Conservation (phyloP, 2,329 filamentous ascomycete species). For the Epichloe glyceriae region DNA sequence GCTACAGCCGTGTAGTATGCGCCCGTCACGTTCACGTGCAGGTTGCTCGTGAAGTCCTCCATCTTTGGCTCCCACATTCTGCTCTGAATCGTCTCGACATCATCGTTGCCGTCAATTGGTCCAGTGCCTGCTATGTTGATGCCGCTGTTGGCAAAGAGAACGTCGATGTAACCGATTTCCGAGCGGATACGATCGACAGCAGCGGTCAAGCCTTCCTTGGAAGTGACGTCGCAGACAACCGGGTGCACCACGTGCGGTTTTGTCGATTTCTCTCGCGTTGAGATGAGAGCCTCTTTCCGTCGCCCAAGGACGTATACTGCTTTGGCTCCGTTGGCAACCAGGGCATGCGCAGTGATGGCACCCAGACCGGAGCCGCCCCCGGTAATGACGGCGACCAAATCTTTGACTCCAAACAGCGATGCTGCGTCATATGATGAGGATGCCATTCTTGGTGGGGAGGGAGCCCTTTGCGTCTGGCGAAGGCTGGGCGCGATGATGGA, state of each 20-base stretch:
- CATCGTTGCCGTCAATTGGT: not conserved
- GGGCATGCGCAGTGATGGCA: conserved; percentile 37
- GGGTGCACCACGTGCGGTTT: conserved; percentile 20
- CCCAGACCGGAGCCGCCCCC: conserved; percentile 45
- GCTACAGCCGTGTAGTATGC: conserved; percentile 34
- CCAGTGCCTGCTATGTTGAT: conserved; percentile 3
- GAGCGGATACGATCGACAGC: conserved; percentile 43
- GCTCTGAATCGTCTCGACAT: conserved; percentile 8
- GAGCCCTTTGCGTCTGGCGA: too few relatives aligned
- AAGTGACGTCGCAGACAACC: conserved; percentile 28
- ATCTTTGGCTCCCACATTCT: conserved; percentile 24
- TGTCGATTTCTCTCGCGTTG: conserved; percentile 9
- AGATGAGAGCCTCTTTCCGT: conserved; percentile 20
- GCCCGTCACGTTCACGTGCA: conserved; percentile 44
- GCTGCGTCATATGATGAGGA: conserved; percentile 8
- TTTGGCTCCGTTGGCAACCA: conserved; percentile 14
- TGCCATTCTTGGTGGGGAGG: conserved; percentile 2
- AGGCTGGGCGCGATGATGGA: too few relatives aligned
- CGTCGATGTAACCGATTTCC: conserved; percentile 47
- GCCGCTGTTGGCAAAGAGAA: conserved; percentile 52
- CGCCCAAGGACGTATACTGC: conserved; percentile 30
- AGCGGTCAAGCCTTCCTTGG: conserved; percentile 37
- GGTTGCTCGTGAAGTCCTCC: conserved; percentile 43
- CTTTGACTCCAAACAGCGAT: conserved; percentile 37
- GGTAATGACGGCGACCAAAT: conserved; percentile 44